Evolutionary conservation across 2,329 filamentous ascomycete genomes (phyloP).

Genomic region (Colletotrichum sp.): DNA sequence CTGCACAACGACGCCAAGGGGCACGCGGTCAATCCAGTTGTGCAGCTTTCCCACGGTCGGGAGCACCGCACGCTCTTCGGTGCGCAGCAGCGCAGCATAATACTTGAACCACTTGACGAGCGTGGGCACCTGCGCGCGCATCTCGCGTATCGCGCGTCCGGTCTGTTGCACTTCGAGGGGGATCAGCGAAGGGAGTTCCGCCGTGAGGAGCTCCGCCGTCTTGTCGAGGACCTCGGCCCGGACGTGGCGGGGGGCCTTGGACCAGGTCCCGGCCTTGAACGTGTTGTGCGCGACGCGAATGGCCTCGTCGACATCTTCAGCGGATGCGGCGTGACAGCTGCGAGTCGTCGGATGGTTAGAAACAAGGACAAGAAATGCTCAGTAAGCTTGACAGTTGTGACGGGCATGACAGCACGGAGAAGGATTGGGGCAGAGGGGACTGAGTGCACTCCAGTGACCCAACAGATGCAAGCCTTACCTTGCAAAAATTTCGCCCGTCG

Average conservation of each 20-base stretch:
- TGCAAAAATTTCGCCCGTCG: constrained; percentile 57
- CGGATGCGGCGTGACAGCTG: constrained; percentile 54
- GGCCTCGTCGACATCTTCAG: constrained; percentile 45
- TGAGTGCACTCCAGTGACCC: not conserved
- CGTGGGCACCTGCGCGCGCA: constrained; percentile 71
- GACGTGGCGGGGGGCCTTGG: constrained; percentile 56
- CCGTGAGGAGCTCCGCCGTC: constrained; percentile 58
- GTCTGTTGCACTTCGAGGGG: constrained; percentile 70
- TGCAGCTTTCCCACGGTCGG: constrained; percentile 67
- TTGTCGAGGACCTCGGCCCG: constrained; percentile 68
- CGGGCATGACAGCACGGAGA: not conserved
- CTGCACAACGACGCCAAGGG: constrained; percentile 62
- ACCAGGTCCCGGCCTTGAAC: constrained; percentile 61
- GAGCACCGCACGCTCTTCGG: constrained; percentile 68
- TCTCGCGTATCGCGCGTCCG: constrained; percentile 71
- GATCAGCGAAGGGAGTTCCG: constrained; percentile 61
- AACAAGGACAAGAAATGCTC: not conserved
- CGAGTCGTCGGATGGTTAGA: not conserved
- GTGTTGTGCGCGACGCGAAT: constrained; percentile 45
- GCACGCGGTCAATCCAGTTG: constrained; percentile 59
- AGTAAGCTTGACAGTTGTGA: not conserved
- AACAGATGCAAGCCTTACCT: constrained; percentile 35
- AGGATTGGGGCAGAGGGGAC: not conserved
- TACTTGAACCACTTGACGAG: constrained; percentile 75
- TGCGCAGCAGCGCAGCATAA: constrained; percentile 70